Percentiles rank a stretch among this genome's conserved stretches.
phyloP scores from a whole-genome alignment of 2,329 filamentous ascomycete species.

The Xylariaceae sp. region DNA sequence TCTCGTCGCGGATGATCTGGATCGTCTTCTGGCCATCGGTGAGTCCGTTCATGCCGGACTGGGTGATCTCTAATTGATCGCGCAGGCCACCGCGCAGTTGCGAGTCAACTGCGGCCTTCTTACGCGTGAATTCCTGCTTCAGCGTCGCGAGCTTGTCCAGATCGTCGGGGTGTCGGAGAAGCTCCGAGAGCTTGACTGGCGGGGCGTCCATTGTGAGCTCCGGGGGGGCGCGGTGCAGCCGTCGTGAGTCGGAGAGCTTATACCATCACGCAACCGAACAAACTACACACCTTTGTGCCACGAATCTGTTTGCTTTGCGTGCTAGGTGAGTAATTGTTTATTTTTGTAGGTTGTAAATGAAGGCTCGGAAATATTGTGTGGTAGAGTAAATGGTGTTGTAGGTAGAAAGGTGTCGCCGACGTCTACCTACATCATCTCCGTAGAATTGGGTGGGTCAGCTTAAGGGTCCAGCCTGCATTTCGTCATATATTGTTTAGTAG shows the following conservation, averaged over 20 bases:
- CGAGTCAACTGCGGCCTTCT: conserved; percentile 85
- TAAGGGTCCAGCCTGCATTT: too few relatives aligned
- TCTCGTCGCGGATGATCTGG: conserved; percentile 91
- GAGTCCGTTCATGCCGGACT: conserved; percentile 85
- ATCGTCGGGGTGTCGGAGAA: conserved; percentile 92
- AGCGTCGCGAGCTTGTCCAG: conserved; percentile 89
- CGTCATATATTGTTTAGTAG: too few relatives aligned
- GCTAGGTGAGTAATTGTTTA: not conserved
- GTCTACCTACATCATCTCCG: not conserved
- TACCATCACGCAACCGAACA: conserved; percentile 25
- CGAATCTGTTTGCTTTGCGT: not conserved
- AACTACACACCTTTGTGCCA: not conserved
- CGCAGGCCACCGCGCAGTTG: conserved; percentile 83
- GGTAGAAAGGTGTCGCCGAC: not conserved
- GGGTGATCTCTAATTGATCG: conserved; percentile 90
- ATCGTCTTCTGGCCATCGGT: conserved; percentile 88
- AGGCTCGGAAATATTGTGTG: not conserved
- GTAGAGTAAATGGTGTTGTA: not conserved
- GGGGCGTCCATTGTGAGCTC: conserved; percentile 55
- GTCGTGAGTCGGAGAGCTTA: conserved; percentile 18
- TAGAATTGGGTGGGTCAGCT: not conserved
- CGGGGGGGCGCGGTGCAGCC: conserved; percentile 26
- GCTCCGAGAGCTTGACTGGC: conserved; percentile 78
- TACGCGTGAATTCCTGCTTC: conserved; percentile 88
- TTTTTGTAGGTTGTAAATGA: not conserved